Conservation (phyloP, 2,329 filamentous ascomycete genomes). For the Colletotrichum tropicicola region DNA sequence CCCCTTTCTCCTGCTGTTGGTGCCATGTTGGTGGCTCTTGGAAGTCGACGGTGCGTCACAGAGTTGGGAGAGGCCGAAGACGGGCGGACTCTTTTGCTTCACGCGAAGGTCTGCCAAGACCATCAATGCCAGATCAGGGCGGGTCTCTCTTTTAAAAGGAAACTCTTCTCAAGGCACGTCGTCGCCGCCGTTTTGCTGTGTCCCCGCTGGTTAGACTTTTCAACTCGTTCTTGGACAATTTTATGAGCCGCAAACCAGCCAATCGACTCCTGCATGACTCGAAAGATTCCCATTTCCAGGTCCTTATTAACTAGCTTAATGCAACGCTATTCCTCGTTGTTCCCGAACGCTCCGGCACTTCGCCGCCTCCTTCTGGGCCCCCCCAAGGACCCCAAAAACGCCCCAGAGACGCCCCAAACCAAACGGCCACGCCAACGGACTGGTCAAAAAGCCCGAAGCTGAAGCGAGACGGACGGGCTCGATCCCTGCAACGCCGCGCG, state of each 20-base stretch:
- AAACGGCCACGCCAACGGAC: not conserved
- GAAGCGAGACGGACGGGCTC: not conserved
- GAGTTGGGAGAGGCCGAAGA: no score
- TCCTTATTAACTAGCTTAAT: constrained; percentile 12
- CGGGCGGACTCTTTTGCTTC: not conserved
- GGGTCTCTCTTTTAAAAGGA: constrained; percentile 6
- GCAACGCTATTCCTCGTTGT: not conserved
- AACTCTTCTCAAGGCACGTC: not conserved
- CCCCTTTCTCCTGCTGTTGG: no score
- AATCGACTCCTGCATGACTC: constrained; percentile 22
- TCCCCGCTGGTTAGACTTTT: constrained; percentile 12
- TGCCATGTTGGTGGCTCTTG: no score
- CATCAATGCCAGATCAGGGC: constrained; percentile 8
- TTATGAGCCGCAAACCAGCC: not conserved
- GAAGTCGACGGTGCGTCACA: no score
- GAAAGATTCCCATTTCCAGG: not conserved
- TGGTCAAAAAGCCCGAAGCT: not conserved
- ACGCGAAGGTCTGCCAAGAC: constrained; percentile 9
- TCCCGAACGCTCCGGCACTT: constrained; percentile 10
- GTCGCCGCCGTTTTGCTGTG: not conserved
- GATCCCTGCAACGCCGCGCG: not conserved
- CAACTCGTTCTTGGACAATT: constrained; percentile 19
- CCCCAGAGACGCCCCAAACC: not conserved
- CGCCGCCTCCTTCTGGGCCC: not conserved
- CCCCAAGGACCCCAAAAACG: no score